Evolutionary conservation across 1,284 basidiomycete species (phyloP).

Genomic region (Fomitopsis betulina): DNA sequence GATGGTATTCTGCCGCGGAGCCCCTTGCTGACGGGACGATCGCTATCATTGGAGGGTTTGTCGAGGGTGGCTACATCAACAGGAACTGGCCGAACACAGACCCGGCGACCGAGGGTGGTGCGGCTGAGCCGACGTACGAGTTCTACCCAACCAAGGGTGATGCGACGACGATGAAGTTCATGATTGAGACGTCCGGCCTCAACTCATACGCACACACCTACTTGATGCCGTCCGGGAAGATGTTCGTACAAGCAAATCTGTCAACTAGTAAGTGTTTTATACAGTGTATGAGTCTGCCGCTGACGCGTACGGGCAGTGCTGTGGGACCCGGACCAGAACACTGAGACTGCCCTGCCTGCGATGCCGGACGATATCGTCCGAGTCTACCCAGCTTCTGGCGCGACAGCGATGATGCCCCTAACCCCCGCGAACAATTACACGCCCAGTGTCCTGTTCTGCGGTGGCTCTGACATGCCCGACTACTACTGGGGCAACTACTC

Average conservation of each 20-base stretch:
- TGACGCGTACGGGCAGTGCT: constrained; percentile 37
- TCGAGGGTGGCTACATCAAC: constrained; percentile 87
- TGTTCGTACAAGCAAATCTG: constrained; percentile 83
- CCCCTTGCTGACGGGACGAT: constrained; percentile 63
- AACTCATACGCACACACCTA: constrained; percentile 88
- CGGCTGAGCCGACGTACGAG: constrained; percentile 68
- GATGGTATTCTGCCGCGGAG: constrained; percentile 90
- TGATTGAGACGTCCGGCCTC: constrained; percentile 79
- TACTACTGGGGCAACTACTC: constrained; percentile 71
- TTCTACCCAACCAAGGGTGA: constrained; percentile 70
- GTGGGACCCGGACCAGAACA: constrained; percentile 58
- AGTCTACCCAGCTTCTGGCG: constrained; percentile 92
- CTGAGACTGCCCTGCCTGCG: constrained; percentile 55
- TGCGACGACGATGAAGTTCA: constrained; percentile 70
- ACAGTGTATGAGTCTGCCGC: not conserved
- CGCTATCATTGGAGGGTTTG: constrained; percentile 77
- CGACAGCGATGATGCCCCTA: constrained; percentile 86
- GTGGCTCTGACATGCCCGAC: constrained; percentile 75
- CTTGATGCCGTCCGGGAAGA: constrained; percentile 80
- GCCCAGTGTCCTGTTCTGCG: constrained; percentile 86
- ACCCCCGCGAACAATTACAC: constrained; percentile 87
- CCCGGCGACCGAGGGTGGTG: constrained; percentile 61
- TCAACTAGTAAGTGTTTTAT: constrained; percentile 57
- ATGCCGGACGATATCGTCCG: constrained; percentile 70
- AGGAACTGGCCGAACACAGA: constrained; percentile 71